These are phyloP conservation scores for Arthroderma uncinatum DNA, from an alignment of 2,329 filamentous ascomycete genomes.

Conservation along the genomic window DNA sequence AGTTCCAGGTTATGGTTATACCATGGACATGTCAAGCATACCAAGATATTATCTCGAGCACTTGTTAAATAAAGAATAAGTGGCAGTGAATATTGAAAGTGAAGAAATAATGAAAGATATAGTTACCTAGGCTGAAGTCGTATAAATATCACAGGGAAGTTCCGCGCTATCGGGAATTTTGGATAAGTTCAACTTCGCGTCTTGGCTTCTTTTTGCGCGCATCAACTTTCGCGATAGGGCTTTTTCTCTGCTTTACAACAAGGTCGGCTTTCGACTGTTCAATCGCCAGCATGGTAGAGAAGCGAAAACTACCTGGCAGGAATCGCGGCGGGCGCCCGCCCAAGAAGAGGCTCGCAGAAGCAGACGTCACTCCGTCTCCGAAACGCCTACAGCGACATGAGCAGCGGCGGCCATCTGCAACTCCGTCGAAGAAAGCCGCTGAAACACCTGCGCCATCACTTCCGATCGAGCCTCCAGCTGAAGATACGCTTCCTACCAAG, in stretches of 20 bases:
- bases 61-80: no score
- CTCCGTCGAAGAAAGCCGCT: conserved; percentile 23
- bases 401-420: conserved; percentile 20
- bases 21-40: no score
- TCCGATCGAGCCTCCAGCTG: conserved; percentile 16
- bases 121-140: not conserved
- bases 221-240: not conserved
- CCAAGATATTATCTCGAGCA: no score
- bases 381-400: conserved; percentile 8
- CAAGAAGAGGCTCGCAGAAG: conserved; percentile 35
- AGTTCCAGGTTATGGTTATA: no score
- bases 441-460: conserved; percentile 20
- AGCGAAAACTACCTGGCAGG: conserved; percentile 34
- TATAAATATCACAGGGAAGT: not conserved
- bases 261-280: not conserved
- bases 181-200: not conserved
- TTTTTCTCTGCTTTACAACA: not conserved
- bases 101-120: no score
- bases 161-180: conserved; percentile 2
- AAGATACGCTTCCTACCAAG: conserved; percentile 40
- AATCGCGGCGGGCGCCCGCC: conserved; percentile 31
- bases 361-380: conserved; percentile 18
- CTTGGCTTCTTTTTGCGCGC: not conserved
- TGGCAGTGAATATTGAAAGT: no score
- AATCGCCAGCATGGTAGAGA: conserved; percentile 28